These are phyloP conservation scores for Alisma plantagoaquatica DNA, from an alignment of 106 monocot species.

Conservation along the genomic window DNA sequence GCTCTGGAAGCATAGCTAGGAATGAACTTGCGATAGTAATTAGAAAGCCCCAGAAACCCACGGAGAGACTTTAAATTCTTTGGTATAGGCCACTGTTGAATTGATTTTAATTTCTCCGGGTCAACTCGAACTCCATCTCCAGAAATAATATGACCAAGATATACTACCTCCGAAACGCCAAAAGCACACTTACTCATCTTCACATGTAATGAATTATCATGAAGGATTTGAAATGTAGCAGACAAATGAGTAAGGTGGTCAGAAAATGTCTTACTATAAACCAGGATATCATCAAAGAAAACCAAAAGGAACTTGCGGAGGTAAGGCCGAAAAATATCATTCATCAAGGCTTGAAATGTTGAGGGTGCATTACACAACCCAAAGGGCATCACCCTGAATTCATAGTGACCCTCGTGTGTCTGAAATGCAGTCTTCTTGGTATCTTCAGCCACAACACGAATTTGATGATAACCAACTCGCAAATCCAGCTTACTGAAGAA, in stretches of 20 bases:
- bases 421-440: constrained; percentile 1
- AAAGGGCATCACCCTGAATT: constrained; percentile 4
- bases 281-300: constrained; percentile 6
- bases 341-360: neutral
- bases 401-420: neutral
- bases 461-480: too few species aligned
- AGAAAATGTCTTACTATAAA: neutral
- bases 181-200: neutral
- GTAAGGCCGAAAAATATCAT: neutral
- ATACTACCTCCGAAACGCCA: neutral
- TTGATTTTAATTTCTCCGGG: too few species aligned
- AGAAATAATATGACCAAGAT: neutral
- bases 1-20: too few species aligned
- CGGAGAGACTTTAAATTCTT: neutral
- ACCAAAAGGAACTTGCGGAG: neutral
- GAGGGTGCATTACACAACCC: neutral
- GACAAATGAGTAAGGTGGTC: neutral
- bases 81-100: neutral
- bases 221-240: neutral
- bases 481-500: too few species aligned
- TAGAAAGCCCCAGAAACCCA: neutral
- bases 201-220: neutral
- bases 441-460: too few species aligned
- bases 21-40: too few species aligned
- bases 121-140: neutral